A percentile compares a stretch with the other conserved stretches of the same genome.
Conservation (phyloP, 176 grass and related monocot genomes). For the Eleusine indica region DNA sequence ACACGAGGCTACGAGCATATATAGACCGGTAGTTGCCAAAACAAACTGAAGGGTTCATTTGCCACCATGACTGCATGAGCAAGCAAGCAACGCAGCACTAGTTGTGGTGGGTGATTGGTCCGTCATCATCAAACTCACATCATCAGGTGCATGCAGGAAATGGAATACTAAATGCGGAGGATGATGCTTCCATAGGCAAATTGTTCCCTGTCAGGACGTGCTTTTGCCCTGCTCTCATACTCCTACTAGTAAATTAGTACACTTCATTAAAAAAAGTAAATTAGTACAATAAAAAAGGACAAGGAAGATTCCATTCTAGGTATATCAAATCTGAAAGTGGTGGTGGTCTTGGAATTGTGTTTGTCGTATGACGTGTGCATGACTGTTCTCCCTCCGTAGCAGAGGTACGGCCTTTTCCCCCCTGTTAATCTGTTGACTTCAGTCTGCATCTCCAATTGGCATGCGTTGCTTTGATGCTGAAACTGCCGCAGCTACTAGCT, state of each 20-base stretch:
- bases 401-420: too few species aligned
- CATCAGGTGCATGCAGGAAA: not conserved
- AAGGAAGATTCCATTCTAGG: not conserved
- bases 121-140: not conserved
- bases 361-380: not conserved
- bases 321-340: not conserved
- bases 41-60: not conserved
- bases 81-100: not conserved
- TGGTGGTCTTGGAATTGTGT: not conserved
- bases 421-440: too few species aligned
- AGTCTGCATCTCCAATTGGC: too few species aligned
- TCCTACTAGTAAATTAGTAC: too few species aligned
- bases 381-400: too few species aligned
- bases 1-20: not conserved
- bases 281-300: not conserved
- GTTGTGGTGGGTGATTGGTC: not conserved
- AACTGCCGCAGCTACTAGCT: too few species aligned
- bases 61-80: not conserved
- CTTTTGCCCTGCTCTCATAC: not conserved
- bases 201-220: not conserved
- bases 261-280: too few species aligned
- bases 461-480: too few species aligned
- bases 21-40: not conserved
- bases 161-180: not conserved
- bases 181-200: not conserved